Evolutionary conservation across 805 yeast genomes (phyloP), one percentile per base, ranked within the genome.

Genomic region (Starmerella tilneyi): DNA sequence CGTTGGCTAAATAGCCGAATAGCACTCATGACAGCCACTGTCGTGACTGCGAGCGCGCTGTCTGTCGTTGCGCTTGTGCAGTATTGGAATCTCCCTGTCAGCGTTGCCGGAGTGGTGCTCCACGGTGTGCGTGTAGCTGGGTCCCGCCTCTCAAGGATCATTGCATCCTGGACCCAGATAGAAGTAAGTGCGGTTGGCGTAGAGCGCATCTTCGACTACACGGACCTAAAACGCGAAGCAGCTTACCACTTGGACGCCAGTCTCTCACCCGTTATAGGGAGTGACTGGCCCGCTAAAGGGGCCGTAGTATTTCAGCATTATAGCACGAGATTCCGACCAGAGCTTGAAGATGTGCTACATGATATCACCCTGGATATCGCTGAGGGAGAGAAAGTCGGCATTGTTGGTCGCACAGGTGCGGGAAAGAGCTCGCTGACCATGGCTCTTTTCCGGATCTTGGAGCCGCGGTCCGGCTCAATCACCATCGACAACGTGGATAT

Each of bases 321-420:
- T 61, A 76, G 84, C 19, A 77, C 95, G 3, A 72, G 82, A 49
- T 88, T 85, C 63, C 84, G 94, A 8, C 84, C 89, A n/a, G 76
- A 75, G 27, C 68, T 83, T 49, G 94, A 94, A 16, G 68, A 73
- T 52, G 96, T 85, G 31, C 81, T 88, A 55, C 82, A 84, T 57
- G 74, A 78, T 51, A 85, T 86, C 31, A 65, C 84, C 0, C 81
- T 88, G 62, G 72, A 73, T 27, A 86, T 88, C 31, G 74, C 74
- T 43, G 76, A 92, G 20, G 74, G 72, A 48, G 73, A 77, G 56
- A 88, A 88, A 59, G 76, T 88, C 56, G 96, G 96, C 59, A 79
- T 88, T 58, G 95, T 88, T 46, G 96, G 96, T 32, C 78, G 96
- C 63, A 88, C 96, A 0, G 96, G 96, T 63, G 96, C 96, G 23